Evolutionary conservation across 2,329 filamentous ascomycete genomes (phyloP).

Genomic region (Aspergillus sp.): DNA sequence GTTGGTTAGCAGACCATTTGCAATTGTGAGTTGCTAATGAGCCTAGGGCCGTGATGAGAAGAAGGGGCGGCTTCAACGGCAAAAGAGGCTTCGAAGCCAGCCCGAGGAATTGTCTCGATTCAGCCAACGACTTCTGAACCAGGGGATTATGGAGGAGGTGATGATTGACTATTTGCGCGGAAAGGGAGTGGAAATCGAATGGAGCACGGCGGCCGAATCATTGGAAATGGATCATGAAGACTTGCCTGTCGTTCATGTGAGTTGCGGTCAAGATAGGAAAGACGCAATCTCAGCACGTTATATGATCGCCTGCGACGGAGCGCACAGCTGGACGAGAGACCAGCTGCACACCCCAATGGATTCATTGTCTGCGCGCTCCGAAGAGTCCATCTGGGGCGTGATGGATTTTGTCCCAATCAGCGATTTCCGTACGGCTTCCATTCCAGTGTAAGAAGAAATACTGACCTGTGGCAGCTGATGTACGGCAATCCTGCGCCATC

Average conservation of each 20-base stretch:
- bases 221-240: slow-evolving; percentile 48
- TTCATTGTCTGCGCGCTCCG: slow-evolving; percentile 40
- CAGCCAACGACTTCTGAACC: slow-evolving; percentile 9
- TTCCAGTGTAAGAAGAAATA: background rate
- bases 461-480: slow-evolving; percentile 13
- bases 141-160: slow-evolving; percentile 9
- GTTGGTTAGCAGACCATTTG: background rate
- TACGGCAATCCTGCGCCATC: slow-evolving; percentile 53
- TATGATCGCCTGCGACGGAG: slow-evolving; percentile 62
- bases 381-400: slow-evolving; percentile 42
- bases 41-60: slow-evolving; percentile 32
- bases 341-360: slow-evolving; percentile 52
- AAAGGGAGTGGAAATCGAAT: slow-evolving; percentile 4
- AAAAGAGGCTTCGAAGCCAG: slow-evolving; percentile 1
- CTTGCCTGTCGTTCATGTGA: slow-evolving; percentile 48
- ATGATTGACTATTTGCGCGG: slow-evolving; percentile 6
- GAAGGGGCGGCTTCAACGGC: slow-evolving; percentile 62
- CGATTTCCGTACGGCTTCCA: slow-evolving; percentile 41
- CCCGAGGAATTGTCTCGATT: slow-evolving; percentile 2
- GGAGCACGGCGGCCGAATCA: slow-evolving; percentile 2
- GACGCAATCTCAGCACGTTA: slow-evolving; percentile 51
- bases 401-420: slow-evolving; percentile 48
- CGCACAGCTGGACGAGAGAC: slow-evolving; percentile 58
- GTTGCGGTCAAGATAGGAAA: slow-evolving; percentile 33
- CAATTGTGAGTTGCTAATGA: background rate